Evolutionary conservation across 2,329 filamentous ascomycete species (phyloP).

Genomic region (Apiospora sp.): DNA sequence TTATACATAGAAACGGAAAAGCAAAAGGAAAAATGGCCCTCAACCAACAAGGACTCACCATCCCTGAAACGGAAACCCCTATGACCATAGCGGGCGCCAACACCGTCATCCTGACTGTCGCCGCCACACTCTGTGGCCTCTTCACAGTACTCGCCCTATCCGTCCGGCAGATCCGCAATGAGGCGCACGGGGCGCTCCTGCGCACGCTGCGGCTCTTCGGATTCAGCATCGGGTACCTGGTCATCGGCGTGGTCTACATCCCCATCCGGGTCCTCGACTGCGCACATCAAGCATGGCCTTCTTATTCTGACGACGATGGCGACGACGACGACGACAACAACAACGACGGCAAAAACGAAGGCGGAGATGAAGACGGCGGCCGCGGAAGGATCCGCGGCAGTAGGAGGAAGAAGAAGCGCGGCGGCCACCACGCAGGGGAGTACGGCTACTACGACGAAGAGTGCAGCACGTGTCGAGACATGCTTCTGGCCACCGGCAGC

Average conservation of each 20-base stretch:
- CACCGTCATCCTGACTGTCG: slow-evolving; percentile 29
- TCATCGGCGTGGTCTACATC: slow-evolving; percentile 30
- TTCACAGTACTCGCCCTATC: slow-evolving; percentile 13
- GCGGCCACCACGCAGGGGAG: neutral
- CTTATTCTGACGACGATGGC: neutral
- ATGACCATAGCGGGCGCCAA: slow-evolving; percentile 21
- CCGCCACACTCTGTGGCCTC: slow-evolving; percentile 23
- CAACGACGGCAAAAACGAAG: neutral
- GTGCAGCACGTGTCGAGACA: neutral
- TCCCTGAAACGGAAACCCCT: neutral
- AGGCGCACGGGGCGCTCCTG: slow-evolving; percentile 24
- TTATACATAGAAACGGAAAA: neutral
- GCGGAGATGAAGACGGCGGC: neutral
- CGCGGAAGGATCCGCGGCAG: neutral
- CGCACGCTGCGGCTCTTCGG: slow-evolving; percentile 30
- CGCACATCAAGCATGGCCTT: neutral
- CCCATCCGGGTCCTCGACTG: slow-evolving; percentile 27
- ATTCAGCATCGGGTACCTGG: slow-evolving; percentile 27
- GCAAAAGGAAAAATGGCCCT: neutral
- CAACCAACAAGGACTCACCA: neutral
- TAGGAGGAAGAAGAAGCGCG: neutral
- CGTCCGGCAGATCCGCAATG: slow-evolving; percentile 9
- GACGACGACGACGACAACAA: neutral
- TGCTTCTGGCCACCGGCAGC: neutral
- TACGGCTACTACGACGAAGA: neutral